Percentiles rank a stretch among this genome's conserved stretches.
phyloP scores from a whole-genome alignment of 495 filamentous ascomycete species.

The Oidiodendron maius region DNA sequence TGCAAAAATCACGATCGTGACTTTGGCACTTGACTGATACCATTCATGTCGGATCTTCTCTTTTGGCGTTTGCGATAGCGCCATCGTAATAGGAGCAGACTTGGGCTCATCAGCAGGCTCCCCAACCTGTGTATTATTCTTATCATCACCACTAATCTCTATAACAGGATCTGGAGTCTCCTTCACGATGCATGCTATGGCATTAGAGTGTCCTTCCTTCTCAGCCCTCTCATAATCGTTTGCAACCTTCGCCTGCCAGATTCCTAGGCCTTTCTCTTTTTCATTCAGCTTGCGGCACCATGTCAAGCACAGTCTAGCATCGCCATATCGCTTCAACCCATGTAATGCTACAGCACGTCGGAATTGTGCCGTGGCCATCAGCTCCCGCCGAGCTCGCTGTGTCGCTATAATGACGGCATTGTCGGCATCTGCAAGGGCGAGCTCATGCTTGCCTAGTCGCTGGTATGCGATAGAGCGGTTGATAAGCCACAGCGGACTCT shows the following conservation, averaged over 20 bases:
- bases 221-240: slow-evolving; percentile 46
- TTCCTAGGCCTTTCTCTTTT: slow-evolving; percentile 56
- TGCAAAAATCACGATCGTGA: slow-evolving; percentile 64
- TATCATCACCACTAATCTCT: slow-evolving; percentile 2
- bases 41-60: slow-evolving; percentile 72
- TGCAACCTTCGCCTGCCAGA: slow-evolving; percentile 57
- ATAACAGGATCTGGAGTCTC: slow-evolving; percentile 53
- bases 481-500: slow-evolving; percentile 76
- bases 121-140: slow-evolving; percentile 5
- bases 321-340: slow-evolving; percentile 63
- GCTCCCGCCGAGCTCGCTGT: slow-evolving; percentile 71
- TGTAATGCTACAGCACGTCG: slow-evolving; percentile 71
- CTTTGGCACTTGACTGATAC: slow-evolving; percentile 64
- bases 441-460: slow-evolving; percentile 39
- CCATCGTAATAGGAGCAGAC: neutral
- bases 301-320: slow-evolving; percentile 67
- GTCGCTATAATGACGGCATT: slow-evolving; percentile 61
- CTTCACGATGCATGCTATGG: slow-evolving; percentile 46
- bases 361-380: slow-evolving; percentile 75
- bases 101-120: slow-evolving; percentile 7
- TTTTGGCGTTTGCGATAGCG: slow-evolving; percentile 39
- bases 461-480: slow-evolving; percentile 82
- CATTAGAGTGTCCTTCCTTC: slow-evolving; percentile 47
- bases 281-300: slow-evolving; percentile 52
- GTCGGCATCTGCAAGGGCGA: slow-evolving; percentile 77